Evolutionary conservation across 768 basidiomycete genomes (phyloP), one percentile per base, ranked within the genome.

Genomic region (Gloeopeniophorella convolvens): DNA sequence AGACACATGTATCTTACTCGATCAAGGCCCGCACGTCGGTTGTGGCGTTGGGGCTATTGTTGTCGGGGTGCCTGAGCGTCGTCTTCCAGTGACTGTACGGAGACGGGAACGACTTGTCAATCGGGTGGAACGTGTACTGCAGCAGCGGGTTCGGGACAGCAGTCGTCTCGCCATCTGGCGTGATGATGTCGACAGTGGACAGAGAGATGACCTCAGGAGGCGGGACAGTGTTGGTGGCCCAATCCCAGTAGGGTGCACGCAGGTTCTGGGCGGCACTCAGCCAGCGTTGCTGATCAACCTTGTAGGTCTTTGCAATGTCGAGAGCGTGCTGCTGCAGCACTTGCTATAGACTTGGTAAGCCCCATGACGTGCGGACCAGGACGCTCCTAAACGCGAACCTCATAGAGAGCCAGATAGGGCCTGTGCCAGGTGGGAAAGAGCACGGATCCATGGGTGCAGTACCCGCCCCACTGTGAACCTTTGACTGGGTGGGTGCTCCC

Each of bases 401-500:
- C 78, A 50, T 70, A 71, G 1, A 78, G 61, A 28, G 70, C 60
- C 21, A 79, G 60, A 53, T 79, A 79, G 3, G 76, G 75, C 42
- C 79, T 63, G 55, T 81, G 78, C 73, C 75, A 79, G 4, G 74
- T 77, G 7, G 77, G 77, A 67, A 79, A 79, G 9, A 79, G 64
- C 8, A 72, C 66, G 1, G 71, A 72, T 13, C 73, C 74, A 59
- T 81, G 79, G n/a, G 70, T 71, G 58, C 78, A 80, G 56, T 80
- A 79, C 3, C 78, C 78, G 15, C 66, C 63, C 65, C 66, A 71
- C 7, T 53, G 50, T 7, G 60, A 54, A 0, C 55, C 50, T 13
- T 59, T 42, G 12, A 59, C 62, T 1, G 69, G 61, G 26, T 61
- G 20, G 10, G 42, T 23, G 18, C 60, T 56, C 5, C 66, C 69